phyloP scores from a whole-genome alignment of 2,329 filamentous ascomycete species.

The Aspergillus fumigatus region DNA sequence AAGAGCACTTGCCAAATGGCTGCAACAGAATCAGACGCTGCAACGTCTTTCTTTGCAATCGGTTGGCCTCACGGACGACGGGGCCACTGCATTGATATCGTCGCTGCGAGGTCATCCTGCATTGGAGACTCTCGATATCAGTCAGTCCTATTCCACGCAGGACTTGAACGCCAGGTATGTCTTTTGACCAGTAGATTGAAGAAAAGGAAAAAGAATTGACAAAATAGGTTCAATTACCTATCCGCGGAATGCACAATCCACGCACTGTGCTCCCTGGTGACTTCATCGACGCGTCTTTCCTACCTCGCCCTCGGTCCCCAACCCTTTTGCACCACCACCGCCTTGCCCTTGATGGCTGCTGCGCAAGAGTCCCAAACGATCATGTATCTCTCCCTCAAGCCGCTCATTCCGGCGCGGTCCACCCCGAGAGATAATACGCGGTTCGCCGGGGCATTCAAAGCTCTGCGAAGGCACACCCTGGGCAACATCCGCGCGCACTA shows the following conservation, averaged over 20 bases:
- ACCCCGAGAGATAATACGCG: background rate
- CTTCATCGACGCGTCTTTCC: background rate
- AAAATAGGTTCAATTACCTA: background rate
- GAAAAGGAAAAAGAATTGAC: background rate
- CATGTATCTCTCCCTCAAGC: background rate
- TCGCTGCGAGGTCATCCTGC: background rate
- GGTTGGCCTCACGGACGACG: background rate
- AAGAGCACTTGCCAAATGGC: background rate
- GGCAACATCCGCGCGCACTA: background rate
- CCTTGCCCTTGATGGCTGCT: background rate
- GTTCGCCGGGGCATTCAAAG: background rate
- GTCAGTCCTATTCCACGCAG: background rate
- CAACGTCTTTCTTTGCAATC: background rate
- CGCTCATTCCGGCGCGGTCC: background rate
- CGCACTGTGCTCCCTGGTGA: background rate
- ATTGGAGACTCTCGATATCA: background rate
- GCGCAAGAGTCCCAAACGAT: background rate
- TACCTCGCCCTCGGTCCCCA: background rate
- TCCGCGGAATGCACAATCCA: background rate
- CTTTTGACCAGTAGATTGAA: background rate
- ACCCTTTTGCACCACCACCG: background rate
- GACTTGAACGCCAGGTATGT: background rate
- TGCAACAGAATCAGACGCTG: background rate
- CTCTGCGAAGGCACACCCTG: background rate
- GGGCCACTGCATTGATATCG: background rate